Evolutionary conservation across 805 yeast species (phyloP), one percentile per base, ranked within the genome.

Genomic region (Kregervanrija fluxuum): DNA sequence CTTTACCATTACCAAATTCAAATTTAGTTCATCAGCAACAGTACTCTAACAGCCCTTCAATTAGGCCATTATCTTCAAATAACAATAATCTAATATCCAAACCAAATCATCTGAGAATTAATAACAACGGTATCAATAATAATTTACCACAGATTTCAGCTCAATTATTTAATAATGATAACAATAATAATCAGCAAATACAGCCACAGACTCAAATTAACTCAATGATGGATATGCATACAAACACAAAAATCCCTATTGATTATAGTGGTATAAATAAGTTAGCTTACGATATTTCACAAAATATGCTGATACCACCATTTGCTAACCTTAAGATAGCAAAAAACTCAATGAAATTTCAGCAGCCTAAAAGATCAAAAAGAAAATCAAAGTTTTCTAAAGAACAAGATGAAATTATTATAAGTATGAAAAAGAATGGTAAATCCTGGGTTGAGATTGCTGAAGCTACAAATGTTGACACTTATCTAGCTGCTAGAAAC

Each of bases 391-490:
- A 85, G 57, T 84, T 81, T 59, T 68, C 84, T 22, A 68, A 73
- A 48, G 80, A 76, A 47, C 91, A 84, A 59, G 93, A 84, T 59
- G 75, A 72, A 3, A 51, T 79, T 63, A 84, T 84, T 33, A 72
- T 84, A 8, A 66, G 67, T 14, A 60, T 84, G 58, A 85, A 84
- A 58, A 70, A 68, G 44, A 70, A 72, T 40, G 88, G 90, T 30
- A 76, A 74, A 50, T 65, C 79, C 1, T 84, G 93, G 91, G 79
- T 75, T 5, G 87, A 82, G 48, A 84, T 84, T 38, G 88, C 90
- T 0, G 77, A 78, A 43, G 64, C 68, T 3, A 74, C 86, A 2
- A 71, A 74, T 4, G 82, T 83, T 30, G 85, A 80, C 8, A 74
- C 80, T 36, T 80, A 77, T 47, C 64, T 84, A 35, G 87, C 91